Evolutionary conservation across 2,329 filamentous ascomycete genomes (phyloP).

Genomic region (Neoarthrinium moseri): DNA sequence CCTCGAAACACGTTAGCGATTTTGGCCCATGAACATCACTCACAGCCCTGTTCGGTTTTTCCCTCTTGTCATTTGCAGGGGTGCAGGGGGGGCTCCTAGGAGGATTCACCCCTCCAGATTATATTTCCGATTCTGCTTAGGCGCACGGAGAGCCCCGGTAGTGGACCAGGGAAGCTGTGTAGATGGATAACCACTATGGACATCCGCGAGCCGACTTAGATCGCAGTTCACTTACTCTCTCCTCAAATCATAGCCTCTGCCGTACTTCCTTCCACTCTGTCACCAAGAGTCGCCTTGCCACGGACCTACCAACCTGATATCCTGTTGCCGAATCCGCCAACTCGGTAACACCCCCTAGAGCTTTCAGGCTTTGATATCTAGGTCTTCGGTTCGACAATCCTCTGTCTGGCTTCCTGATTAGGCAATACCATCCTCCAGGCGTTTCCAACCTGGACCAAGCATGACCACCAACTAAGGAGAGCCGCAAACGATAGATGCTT

Average conservation of each 20-base stretch:
- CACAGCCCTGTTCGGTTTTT: slow-evolving; percentile 36
- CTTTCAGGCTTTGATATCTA: background rate
- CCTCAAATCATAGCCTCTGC: slow-evolving; percentile 25
- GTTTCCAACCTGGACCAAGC: slow-evolving; percentile 11
- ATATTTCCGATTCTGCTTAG: slow-evolving; percentile 50
- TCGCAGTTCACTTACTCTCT: slow-evolving; percentile 20
- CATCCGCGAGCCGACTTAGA: slow-evolving; percentile 21
- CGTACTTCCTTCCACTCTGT: slow-evolving; percentile 22
- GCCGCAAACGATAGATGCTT: slow-evolving; percentile 20
- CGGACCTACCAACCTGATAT: slow-evolving; percentile 1
- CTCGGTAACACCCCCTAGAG: slow-evolving; percentile 11
- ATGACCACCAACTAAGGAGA: slow-evolving; percentile 16
- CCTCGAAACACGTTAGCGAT: slow-evolving; percentile 32
- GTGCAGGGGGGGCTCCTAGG: slow-evolving; percentile 22
- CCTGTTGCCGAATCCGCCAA: slow-evolving; percentile 15
- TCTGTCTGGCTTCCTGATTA: slow-evolving; percentile 23
- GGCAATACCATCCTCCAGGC: slow-evolving; percentile 17
- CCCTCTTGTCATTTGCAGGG: slow-evolving; percentile 36
- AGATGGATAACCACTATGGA: slow-evolving; percentile 22
- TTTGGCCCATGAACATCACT: slow-evolving; percentile 28
- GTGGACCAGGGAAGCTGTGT: slow-evolving; percentile 20
- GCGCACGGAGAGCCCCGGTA: slow-evolving; percentile 43
- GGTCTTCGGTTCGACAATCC: background rate
- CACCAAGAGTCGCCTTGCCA: slow-evolving; percentile 12
- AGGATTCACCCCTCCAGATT: slow-evolving; percentile 40